Conservation (phyloP, 2,329 filamentous ascomycete genomes). For the Eurotiales sp. region DNA sequence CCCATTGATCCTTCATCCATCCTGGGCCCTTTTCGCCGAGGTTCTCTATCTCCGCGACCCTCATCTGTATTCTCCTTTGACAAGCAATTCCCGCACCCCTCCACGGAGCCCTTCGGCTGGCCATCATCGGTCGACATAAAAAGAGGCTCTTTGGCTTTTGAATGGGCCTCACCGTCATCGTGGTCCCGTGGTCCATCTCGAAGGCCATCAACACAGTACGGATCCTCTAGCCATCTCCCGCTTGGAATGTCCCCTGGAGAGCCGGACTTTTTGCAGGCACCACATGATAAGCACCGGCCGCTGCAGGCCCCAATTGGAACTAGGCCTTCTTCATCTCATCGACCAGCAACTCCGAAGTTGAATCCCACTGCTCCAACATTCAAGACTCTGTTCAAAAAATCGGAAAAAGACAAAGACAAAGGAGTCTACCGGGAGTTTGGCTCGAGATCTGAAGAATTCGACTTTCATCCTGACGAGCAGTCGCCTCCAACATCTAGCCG, state of each 20-base stretch:
- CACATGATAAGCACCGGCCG: constrained; percentile 47
- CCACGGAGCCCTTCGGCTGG: constrained; percentile 75
- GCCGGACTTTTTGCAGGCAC: constrained; percentile 44
- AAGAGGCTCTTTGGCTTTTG: constrained; percentile 49
- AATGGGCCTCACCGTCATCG: constrained; percentile 52
- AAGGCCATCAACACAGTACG: constrained; percentile 73
- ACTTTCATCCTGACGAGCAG: constrained; percentile 32
- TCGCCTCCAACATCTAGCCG: constrained; percentile 45
- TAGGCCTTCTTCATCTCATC: constrained; percentile 58
- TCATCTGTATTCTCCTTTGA: constrained; percentile 56
- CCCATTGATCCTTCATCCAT: constrained; percentile 45
- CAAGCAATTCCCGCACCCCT: constrained; percentile 64
- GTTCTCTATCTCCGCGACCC: constrained; percentile 44
- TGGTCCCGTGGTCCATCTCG: constrained; percentile 78
- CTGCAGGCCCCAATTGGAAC: constrained; percentile 73
- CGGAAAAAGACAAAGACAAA: constrained; percentile 45
- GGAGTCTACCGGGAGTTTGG: constrained; percentile 21
- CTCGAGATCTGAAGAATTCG: constrained; percentile 22
- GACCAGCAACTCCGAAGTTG: constrained; percentile 58
- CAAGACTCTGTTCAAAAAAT: constrained; percentile 61
- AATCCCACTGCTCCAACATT: constrained; percentile 91
- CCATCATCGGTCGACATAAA: constrained; percentile 54
- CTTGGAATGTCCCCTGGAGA: constrained; percentile 51
- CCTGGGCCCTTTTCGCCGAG: constrained; percentile 39
- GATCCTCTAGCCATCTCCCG: constrained; percentile 63